These are phyloP conservation scores for Batkoa obscura DNA, from an alignment of 371 early-diverging fungal species.

Conservation along the genomic window DNA sequence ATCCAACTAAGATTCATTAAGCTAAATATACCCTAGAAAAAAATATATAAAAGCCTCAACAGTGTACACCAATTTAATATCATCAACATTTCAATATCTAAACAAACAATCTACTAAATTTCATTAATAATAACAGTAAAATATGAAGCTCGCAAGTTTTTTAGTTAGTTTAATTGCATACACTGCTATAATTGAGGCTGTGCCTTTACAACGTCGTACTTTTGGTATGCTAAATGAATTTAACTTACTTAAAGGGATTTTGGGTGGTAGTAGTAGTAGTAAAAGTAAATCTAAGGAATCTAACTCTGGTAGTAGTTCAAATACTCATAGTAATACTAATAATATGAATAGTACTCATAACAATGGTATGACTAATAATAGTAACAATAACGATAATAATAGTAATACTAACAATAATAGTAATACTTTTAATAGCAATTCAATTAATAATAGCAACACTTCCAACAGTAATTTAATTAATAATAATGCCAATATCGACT, in stretches of 20 bases:
- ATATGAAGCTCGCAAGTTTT: neutral
- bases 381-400: constrained; percentile 4
- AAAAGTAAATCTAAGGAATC: neutral
- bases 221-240: neutral
- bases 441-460: constrained; percentile 9
- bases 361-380: constrained; percentile 3
- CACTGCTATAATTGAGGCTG: neutral
- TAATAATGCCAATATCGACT: neutral
- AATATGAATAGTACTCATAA: constrained; percentile 3
- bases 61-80: too few species aligned
- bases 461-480: constrained; percentile 1
- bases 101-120: too few species aligned
- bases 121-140: neutral
- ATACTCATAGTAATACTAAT: too few species aligned
- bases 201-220: neutral
- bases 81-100: too few species aligned
- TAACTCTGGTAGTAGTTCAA: neutral
- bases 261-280: neutral
- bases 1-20: too few species aligned
- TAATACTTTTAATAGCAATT: constrained; percentile 6
- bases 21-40: too few species aligned
- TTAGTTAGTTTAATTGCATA: neutral
- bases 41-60: too few species aligned
- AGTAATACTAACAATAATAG: neutral
- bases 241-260: neutral